Evolutionary conservation across 495 filamentous ascomycete species (phyloP).

Genomic region (Penicillium salamii): DNA sequence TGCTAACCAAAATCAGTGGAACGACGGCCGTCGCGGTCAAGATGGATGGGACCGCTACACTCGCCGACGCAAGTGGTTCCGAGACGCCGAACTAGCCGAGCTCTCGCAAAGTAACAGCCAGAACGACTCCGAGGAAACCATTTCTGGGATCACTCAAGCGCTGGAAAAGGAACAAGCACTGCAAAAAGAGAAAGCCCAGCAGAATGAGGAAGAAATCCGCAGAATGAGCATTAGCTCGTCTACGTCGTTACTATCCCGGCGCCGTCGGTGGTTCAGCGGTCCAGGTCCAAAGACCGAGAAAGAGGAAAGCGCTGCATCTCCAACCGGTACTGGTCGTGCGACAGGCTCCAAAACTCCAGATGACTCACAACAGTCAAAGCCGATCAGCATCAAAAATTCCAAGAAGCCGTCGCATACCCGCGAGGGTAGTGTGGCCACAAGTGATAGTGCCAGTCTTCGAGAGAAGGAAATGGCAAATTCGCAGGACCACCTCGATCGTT

Average conservation of each 20-base stretch:
- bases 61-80: slow-evolving; percentile 88
- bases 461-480: slow-evolving; percentile 52
- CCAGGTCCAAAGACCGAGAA: slow-evolving; percentile 32
- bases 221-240: slow-evolving; percentile 30
- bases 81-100: slow-evolving; percentile 94
- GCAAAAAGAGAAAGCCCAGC: slow-evolving; percentile 14
- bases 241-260: slow-evolving; percentile 31
- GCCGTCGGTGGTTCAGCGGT: slow-evolving; percentile 44
- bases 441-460: slow-evolving; percentile 39
- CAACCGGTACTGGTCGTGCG: slow-evolving; percentile 15
- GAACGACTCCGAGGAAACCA: slow-evolving; percentile 18
- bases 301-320: slow-evolving; percentile 22
- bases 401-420: slow-evolving; percentile 26
- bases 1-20: slow-evolving; percentile 60
- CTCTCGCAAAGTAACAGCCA: slow-evolving; percentile 41
- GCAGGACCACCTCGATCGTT: slow-evolving; percentile 44
- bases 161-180: slow-evolving; percentile 25
- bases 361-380: slow-evolving; percentile 26
- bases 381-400: slow-evolving; percentile 33
- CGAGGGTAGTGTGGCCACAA: slow-evolving; percentile 38
- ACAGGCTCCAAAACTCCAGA: slow-evolving; percentile 14
- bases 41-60: slow-evolving; percentile 97
- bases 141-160: slow-evolving; percentile 33
- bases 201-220: slow-evolving; percentile 24
- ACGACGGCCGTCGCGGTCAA: slow-evolving; percentile 79